phyloP scores from a whole-genome alignment of 495 filamentous ascomycete genomes.

The Bombardia bombarda region DNA sequence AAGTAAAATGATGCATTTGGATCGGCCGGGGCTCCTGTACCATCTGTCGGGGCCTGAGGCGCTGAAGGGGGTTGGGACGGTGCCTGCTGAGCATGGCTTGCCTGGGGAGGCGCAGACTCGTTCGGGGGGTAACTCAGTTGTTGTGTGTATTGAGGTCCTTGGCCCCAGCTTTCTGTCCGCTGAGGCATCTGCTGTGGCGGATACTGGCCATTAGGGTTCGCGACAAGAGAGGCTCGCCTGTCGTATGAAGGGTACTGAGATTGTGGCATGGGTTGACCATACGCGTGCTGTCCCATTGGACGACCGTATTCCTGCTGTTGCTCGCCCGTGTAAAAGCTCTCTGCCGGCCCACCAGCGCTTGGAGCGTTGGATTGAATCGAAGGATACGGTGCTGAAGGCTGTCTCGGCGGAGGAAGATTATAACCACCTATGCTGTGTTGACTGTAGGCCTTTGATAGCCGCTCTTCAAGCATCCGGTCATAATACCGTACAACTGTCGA shows the following conservation, averaged over 20 bases:
- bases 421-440: slow-evolving; percentile 61
- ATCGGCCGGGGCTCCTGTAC: slow-evolving; percentile 26
- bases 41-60: slow-evolving; percentile 9
- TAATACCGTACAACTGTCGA: slow-evolving; percentile 98
- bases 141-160: slow-evolving; percentile 25
- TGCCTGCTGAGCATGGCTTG: slow-evolving; percentile 20
- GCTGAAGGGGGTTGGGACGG: slow-evolving; percentile 23
- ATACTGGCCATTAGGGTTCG: slow-evolving; percentile 33
- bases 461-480: slow-evolving; percentile 94
- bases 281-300: slow-evolving; percentile 29
- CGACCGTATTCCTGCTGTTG: slow-evolving; percentile 45
- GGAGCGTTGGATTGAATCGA: slow-evolving; percentile 46
- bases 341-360: slow-evolving; percentile 48
- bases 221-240: slow-evolving; percentile 29
- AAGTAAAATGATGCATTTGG: slow-evolving; percentile 44
- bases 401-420: slow-evolving; percentile 38
- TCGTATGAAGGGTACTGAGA: slow-evolving; percentile 31
- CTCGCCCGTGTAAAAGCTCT: slow-evolving; percentile 75
- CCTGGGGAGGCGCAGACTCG: slow-evolving; percentile 22
- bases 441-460: slow-evolving; percentile 84
- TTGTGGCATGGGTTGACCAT: slow-evolving; percentile 26
- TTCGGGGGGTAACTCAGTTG: slow-evolving; percentile 27
- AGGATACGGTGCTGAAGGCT: slow-evolving; percentile 60
- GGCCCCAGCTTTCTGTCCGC: slow-evolving; percentile 37
- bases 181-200: slow-evolving; percentile 38